A percentile compares a stretch with the other conserved stretches of the same genome.
Conservation (phyloP, 148 eudicot genomes). For the Silene uniflora region DNA sequence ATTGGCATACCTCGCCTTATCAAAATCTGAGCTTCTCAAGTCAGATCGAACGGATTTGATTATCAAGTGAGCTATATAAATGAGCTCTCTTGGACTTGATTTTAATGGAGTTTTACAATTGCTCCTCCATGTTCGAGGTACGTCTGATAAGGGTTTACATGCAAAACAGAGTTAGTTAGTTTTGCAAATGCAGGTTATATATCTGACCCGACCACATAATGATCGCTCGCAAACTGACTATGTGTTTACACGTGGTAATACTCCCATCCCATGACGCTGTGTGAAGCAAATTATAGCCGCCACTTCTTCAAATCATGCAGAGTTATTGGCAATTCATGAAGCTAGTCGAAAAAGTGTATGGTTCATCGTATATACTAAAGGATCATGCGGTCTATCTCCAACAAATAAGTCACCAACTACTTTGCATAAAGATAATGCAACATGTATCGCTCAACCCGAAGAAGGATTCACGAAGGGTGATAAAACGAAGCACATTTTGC, state of each 20-base stretch:
- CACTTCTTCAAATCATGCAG: slow-evolving; percentile 2
- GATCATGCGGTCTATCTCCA: not conserved
- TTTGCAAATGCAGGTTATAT: not conserved
- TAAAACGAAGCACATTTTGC: too few species aligned
- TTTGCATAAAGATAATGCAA: too few species aligned
- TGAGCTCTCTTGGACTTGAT: too few species aligned
- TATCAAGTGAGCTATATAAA: too few species aligned
- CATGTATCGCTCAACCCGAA: too few species aligned
- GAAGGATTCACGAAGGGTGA: too few species aligned
- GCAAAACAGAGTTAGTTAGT: not conserved
- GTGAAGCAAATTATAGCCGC: slow-evolving; percentile 5
- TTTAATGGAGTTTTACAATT: not conserved
- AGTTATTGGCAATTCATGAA: not conserved
- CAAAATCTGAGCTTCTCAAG: too few species aligned
- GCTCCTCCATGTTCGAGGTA: not conserved
- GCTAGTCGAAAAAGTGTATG: not conserved
- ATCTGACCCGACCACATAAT: not conserved
- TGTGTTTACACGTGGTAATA: not conserved
- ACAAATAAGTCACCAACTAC: too few species aligned
- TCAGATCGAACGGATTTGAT: too few species aligned
- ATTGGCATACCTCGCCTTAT: too few species aligned
- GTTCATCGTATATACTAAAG: not conserved
- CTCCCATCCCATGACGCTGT: not conserved
- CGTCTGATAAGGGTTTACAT: too few species aligned
- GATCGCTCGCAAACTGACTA: not conserved